Evolutionary conservation across 192 early-diverging fungal genomes (phyloP).

Genomic region (Coemansia sp.): DNA sequence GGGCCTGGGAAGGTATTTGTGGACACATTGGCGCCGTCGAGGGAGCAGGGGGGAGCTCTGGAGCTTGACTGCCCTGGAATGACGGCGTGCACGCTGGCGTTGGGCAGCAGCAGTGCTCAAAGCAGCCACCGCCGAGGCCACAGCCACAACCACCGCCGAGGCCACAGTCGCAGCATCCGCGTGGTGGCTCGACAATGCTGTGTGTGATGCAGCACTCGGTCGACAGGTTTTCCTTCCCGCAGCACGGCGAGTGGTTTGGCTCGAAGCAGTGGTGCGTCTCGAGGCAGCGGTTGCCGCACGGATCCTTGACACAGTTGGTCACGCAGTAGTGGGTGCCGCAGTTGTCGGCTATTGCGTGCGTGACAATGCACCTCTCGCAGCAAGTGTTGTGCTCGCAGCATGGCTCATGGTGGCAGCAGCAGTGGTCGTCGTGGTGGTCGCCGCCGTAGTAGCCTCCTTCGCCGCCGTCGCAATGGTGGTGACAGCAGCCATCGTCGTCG

Average conservation of each 20-base stretch:
- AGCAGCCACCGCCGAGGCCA: constrained; percentile 2
- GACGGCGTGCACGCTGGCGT: constrained; percentile 45
- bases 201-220: constrained; percentile 54
- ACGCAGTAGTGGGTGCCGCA: constrained; percentile 56
- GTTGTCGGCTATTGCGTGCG: constrained; percentile 47
- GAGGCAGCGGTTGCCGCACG: constrained; percentile 47
- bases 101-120: constrained; percentile 27
- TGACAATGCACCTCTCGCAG: constrained; percentile 43
- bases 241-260: constrained; percentile 35
- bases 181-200: constrained; percentile 49
- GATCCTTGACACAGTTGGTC: constrained; percentile 54
- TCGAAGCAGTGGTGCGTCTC: constrained; percentile 53
- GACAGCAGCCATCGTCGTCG: constrained; percentile 19
- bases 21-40: constrained; percentile 40
- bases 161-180: constrained; percentile 17
- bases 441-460: constrained; percentile 20
- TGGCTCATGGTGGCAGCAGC: constrained; percentile 27
- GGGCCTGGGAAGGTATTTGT: constrained; percentile 15
- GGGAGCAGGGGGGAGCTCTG: constrained; percentile 15
- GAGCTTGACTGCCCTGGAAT: constrained; percentile 38
- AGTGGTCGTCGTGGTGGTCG: constrained; percentile 21
- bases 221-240: constrained; percentile 45
- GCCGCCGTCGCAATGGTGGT: constrained; percentile 25
- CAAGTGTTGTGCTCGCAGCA: constrained; percentile 32
- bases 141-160: constrained; percentile 13